Evolutionary conservation across 495 filamentous ascomycete genomes (phyloP), one percentile per base, ranked within the genome.

Genomic region (Chaetomidium leptoderma): DNA sequence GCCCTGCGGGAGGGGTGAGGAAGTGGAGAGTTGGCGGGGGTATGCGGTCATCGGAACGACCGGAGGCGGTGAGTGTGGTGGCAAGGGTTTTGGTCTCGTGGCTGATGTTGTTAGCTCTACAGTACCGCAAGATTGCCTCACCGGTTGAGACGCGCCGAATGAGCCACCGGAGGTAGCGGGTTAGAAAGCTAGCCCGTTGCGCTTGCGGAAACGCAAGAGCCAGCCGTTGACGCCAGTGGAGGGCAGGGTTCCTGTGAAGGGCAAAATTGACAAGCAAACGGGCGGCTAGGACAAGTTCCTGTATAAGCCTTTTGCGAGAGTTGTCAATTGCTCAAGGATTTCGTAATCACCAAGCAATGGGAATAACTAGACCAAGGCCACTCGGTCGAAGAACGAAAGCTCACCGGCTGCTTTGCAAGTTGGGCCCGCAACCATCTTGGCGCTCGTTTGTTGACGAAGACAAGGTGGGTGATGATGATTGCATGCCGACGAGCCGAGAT

Each of bases 151-250:
- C 42, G 14, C 59, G 59, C 4, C 60, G 56, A 6, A 49, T 46
- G 16, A 48, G 37, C 49, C 44, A 58, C 5, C 54, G 56, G 14
- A 63, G 60, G 9, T 49, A 13, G 0, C 21, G 39, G 45, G 21
- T 39, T 5, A 57, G 32, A 9, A 63, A 57, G 10, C 43, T 54
- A 6, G 50, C 45, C 30, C 63, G 47, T 33, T 59, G 53, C 7
- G 61, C 1, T 16, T 59, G 57, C 10, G 60, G 39, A 19, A 48
- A 52, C 0, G 59, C 21, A n/a, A 65, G 29, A 6, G 63, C 63
- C n/a, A 63, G 42, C 2, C 39, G 29, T 52, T 65, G 63, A 0
- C 60, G 63, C 56, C 52, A 63, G 30, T 65, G 63, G 3, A 65
- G 60, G n/a, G 17, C 13, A 4, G 44, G 13, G 24, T 53, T 59